These are phyloP conservation scores for Combretum micranthum DNA, from an alignment of 345 rosid species.

Conservation along the genomic window DNA sequence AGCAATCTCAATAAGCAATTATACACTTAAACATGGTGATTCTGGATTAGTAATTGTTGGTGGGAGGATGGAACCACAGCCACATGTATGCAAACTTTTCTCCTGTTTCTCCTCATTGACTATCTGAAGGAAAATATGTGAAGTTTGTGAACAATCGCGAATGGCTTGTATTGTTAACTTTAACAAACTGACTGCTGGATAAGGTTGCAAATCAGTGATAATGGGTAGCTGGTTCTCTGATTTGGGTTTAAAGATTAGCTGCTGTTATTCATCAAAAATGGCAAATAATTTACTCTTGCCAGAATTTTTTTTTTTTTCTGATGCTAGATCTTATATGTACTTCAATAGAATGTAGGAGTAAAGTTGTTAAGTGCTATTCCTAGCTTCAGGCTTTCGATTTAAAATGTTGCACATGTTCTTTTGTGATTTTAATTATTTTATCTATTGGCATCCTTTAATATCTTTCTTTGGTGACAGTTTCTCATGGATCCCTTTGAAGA, in stretches of 20 bases:
- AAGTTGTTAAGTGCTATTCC: neutral
- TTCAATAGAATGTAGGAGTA: neutral
- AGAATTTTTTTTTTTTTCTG: neutral
- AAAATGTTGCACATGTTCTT: no score
- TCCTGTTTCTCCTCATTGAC: neutral
- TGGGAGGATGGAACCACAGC: constrained; percentile 93
- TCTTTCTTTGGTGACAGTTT: constrained; percentile 28
- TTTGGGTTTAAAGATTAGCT: no score
- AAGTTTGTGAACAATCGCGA: no score
- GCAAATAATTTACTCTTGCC: neutral
- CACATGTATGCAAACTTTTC: constrained; percentile 54
- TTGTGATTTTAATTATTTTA: constrained; percentile 1
- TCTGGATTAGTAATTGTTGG: constrained; percentile 79
- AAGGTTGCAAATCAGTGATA: no score
- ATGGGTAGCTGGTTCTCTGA: no score
- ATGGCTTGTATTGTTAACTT: no score
- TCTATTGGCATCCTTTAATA: neutral
- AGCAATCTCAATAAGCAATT: constrained; percentile 71
- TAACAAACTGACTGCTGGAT: no score
- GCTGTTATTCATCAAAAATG: no score
- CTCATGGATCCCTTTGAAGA: constrained; percentile 88
- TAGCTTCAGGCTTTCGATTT: no score
- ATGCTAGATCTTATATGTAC: neutral
- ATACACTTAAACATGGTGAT: constrained; percentile 85
- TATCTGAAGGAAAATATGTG: no score